Percentiles rank a stretch among this genome's conserved stretches.
Evolutionary conservation across 148 eudicot genomes (phyloP).

Genomic region (Spergularia marina): DNA sequence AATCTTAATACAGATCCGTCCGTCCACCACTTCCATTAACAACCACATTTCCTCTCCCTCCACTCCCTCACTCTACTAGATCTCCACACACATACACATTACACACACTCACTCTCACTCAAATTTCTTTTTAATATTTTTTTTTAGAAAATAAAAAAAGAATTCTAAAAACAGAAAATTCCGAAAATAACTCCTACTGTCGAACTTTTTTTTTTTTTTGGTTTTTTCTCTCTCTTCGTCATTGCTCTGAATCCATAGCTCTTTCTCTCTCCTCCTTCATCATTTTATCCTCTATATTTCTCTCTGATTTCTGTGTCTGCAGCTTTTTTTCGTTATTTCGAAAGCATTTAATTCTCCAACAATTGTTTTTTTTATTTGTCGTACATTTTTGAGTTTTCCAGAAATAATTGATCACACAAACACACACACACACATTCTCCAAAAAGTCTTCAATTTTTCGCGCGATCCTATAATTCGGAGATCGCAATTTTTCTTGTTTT

Average conservation of each 20-base stretch:
- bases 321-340: neutral
- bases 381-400: neutral
- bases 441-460: neutral
- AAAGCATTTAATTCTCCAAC: neutral
- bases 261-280: neutral
- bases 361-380: conserved; percentile 2
- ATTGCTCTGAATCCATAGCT: conserved; percentile 37
- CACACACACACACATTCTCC: neutral
- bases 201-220: conserved; percentile 21
- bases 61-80: neutral
- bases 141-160: neutral
- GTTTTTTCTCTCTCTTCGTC: conserved; percentile 23
- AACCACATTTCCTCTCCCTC: too few species aligned
- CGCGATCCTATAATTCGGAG: conserved; percentile 18
- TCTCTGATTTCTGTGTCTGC: neutral
- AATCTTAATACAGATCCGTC: too few species aligned
- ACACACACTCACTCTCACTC: too few species aligned
- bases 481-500: conserved; percentile 14
- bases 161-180: conserved; percentile 20
- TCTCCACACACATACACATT: too few species aligned
- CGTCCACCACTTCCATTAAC: too few species aligned
- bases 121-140: too few species aligned
- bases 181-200: conserved; percentile 22
- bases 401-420: neutral
- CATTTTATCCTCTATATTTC: neutral